A percentile compares a stretch with the other conserved stretches of the same genome.
phyloP scores from a whole-genome alignment of 495 filamentous ascomycete genomes.

The Apiosordaria backusii region DNA sequence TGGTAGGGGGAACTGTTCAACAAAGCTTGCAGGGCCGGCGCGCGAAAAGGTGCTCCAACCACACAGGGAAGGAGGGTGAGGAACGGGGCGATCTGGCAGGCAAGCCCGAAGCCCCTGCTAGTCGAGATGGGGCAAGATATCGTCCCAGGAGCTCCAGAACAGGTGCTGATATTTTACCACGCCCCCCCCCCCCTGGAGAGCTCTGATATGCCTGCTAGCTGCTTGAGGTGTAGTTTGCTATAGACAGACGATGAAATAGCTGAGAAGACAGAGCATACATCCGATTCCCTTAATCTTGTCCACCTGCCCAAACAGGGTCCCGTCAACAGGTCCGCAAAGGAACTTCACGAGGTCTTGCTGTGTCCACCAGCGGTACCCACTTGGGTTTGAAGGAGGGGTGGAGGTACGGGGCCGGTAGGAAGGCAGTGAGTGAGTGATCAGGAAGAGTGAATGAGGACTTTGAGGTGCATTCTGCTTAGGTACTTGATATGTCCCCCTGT shows the following conservation, averaged over 20 bases:
- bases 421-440: background rate
- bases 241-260: background rate
- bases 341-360: background rate
- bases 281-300: slow-evolving; percentile 9
- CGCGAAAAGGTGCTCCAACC: slow-evolving; percentile 45
- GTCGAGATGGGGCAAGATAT: slow-evolving; percentile 34
- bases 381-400: slow-evolving; percentile 4
- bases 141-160: slow-evolving; percentile 5
- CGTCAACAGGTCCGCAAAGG: background rate
- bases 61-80: slow-evolving; percentile 52
- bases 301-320: slow-evolving; percentile 6
- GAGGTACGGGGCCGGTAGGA: background rate
- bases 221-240: background rate
- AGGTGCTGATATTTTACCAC: slow-evolving; percentile 3
- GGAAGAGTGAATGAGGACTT: background rate
- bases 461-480: slow-evolving; percentile 2
- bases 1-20: slow-evolving; percentile 39
- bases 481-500: background rate
- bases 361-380: background rate
- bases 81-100: slow-evolving; percentile 47
- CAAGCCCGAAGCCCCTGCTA: slow-evolving; percentile 27
- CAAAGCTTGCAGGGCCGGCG: slow-evolving; percentile 42
- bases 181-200: background rate
- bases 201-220: background rate
- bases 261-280: background rate